A percentile compares a stretch with the other conserved stretches of the same genome.
These are phyloP conservation scores for Xylaria cubensis DNA, from an alignment of 495 filamentous ascomycete species.

Conservation along the genomic window DNA sequence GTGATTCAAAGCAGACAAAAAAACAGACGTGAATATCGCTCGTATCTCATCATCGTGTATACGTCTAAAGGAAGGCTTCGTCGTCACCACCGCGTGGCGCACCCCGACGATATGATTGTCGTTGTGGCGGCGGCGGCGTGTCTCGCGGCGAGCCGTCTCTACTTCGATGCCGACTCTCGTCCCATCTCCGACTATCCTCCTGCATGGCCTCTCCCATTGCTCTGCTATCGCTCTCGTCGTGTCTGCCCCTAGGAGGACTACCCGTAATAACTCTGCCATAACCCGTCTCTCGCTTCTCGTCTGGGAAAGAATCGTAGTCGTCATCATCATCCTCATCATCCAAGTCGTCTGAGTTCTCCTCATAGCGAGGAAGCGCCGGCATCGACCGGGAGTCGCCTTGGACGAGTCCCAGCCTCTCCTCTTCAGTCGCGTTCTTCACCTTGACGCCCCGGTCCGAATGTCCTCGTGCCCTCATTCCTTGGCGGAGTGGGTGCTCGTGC, in stretches of 20 bases:
- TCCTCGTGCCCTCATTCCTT: constrained; percentile 56
- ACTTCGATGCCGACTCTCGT: constrained; percentile 32
- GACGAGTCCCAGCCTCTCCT: constrained; percentile 87
- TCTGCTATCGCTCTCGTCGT: constrained; percentile 32
- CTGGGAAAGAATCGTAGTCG: constrained; percentile 38
- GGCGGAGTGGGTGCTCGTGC: constrained; percentile 39
- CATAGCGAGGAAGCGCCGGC: constrained; percentile 48
- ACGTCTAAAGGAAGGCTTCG: constrained; percentile 36
- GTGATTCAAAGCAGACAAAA: constrained; percentile 27
- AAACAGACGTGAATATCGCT: constrained; percentile 36
- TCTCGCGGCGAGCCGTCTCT: constrained; percentile 29
- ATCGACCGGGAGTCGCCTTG: constrained; percentile 68
- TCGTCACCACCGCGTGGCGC: constrained; percentile 32
- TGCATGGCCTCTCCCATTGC: constrained; percentile 31
- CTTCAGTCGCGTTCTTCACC: constrained; percentile 73
- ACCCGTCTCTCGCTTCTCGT: constrained; percentile 43
- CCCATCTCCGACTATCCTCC: constrained; percentile 34
- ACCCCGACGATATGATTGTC: constrained; percentile 31
- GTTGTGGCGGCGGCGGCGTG: constrained; percentile 36
- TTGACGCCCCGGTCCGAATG: constrained; percentile 50
- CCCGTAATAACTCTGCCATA: constrained; percentile 53
- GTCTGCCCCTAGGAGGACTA: constrained; percentile 35
- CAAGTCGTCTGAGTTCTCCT: constrained; percentile 37
- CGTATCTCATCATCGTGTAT: constrained; percentile 38
- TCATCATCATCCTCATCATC: constrained; percentile 40